Evolutionary conservation across 106 monocot species (phyloP).

Genomic region (Dendrobium catenatum): DNA sequence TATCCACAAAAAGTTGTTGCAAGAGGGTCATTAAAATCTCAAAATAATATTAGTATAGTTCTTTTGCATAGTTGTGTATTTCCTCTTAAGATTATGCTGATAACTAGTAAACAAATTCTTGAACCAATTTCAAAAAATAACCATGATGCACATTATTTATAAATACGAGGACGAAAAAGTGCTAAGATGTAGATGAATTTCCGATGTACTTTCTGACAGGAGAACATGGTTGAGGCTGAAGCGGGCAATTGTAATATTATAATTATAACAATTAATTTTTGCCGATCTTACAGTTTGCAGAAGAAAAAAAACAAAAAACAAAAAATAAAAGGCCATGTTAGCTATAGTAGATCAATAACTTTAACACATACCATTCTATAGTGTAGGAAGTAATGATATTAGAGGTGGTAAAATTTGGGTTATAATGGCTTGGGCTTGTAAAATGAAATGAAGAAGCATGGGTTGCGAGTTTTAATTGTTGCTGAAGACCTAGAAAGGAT

Average conservation of each 20-base stretch:
- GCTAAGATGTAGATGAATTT: background rate
- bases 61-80: background rate
- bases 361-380: too few species aligned
- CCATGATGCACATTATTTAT: background rate
- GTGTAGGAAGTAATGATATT: too few species aligned
- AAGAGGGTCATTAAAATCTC: background rate
- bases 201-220: background rate
- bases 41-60: background rate
- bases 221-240: background rate
- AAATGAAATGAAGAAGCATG: too few species aligned
- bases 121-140: background rate
- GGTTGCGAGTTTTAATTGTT: too few species aligned
- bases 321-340: too few species aligned
- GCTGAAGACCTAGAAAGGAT: too few species aligned
- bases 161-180: background rate
- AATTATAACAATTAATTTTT: background rate
- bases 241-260: background rate
- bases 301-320: background rate
- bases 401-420: too few species aligned
- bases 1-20: background rate
- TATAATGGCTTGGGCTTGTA: too few species aligned
- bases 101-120: background rate
- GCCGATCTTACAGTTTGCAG: background rate
- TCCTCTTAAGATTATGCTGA: background rate
- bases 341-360: too few species aligned